Percentiles rank a stretch among this genome's conserved stretches.
Conservation (phyloP, 2,329 filamentous ascomycete species). For the Claviceps purpurea region DNA sequence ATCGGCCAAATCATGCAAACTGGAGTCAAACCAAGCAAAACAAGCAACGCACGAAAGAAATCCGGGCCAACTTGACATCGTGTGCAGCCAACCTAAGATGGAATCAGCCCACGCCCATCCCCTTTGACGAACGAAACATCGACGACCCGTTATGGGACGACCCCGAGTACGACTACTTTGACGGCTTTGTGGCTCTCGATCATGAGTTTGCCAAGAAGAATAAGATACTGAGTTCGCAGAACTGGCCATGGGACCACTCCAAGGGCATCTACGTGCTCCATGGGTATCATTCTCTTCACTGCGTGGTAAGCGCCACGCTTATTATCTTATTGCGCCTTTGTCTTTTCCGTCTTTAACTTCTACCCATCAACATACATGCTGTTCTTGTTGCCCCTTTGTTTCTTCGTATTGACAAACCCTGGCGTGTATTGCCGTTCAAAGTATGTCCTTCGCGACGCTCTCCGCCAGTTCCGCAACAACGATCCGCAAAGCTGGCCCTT, state of each 20-base stretch:
- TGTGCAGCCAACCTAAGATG: neutral
- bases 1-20: neutral
- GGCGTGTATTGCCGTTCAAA: neutral
- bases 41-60: neutral
- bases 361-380: neutral
- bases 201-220: slow-evolving; percentile 10
- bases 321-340: neutral
- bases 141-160: slow-evolving; percentile 4
- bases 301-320: slow-evolving; percentile 8
- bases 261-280: slow-evolving; percentile 18
- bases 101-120: neutral
- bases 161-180: slow-evolving; percentile 1
- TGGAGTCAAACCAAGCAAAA: neutral
- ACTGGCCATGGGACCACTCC: slow-evolving; percentile 18
- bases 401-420: neutral
- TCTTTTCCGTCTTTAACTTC: neutral
- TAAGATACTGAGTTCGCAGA: slow-evolving; percentile 11
- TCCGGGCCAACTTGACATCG: neutral
- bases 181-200: slow-evolving; percentile 1
- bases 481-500: neutral
- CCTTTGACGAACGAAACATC: slow-evolving; percentile 5
- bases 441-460: neutral
- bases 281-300: slow-evolving; percentile 18
- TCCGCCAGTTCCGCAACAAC: slow-evolving; percentile 7
- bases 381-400: too few species aligned